These are phyloP conservation scores for Xylariaceae sp. DNA, from an alignment of 2,329 filamentous ascomycete species.

Conservation along the genomic window DNA sequence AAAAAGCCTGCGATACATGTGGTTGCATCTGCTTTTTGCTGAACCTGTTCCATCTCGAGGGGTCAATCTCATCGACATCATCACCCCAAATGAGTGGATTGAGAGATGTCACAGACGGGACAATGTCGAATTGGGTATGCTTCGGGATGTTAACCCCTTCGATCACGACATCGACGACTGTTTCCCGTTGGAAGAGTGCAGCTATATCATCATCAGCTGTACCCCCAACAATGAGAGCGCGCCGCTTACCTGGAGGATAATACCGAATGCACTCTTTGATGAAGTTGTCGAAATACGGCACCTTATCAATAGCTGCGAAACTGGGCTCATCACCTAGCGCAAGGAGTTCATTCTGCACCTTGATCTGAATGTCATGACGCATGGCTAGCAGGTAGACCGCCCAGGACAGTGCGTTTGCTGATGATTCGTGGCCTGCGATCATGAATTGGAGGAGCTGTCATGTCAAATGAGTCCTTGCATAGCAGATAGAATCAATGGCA, in stretches of 20 bases:
- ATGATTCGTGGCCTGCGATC: slow-evolving; percentile 33
- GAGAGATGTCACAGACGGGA: slow-evolving; percentile 19
- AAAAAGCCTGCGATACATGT: slow-evolving; percentile 28
- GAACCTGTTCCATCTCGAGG: slow-evolving; percentile 24
- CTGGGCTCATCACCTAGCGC: slow-evolving; percentile 16
- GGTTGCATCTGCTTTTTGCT: slow-evolving; percentile 28
- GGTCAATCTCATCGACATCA: slow-evolving; percentile 20
- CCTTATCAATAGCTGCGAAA: slow-evolving; percentile 27
- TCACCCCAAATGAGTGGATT: slow-evolving; percentile 24
- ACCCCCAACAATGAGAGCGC: neutral
- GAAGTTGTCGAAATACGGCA: slow-evolving; percentile 35
- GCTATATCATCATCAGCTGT: neutral
- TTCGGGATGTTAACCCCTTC: slow-evolving; percentile 25
- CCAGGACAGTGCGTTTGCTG: slow-evolving; percentile 33
- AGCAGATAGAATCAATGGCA: neutral
- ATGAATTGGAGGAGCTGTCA: neutral
- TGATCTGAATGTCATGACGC: slow-evolving; percentile 31
- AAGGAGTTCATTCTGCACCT: slow-evolving; percentile 26
- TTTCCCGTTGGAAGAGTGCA: slow-evolving; percentile 20
- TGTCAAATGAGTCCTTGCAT: neutral
- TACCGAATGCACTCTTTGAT: slow-evolving; percentile 34
- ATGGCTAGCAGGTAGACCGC: slow-evolving; percentile 31
- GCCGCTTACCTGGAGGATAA: slow-evolving; percentile 29
- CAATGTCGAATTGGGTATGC: slow-evolving; percentile 25
- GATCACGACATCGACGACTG: slow-evolving; percentile 17